These are phyloP conservation scores for Mycotypha africana DNA, from an alignment of 371 early-diverging fungal genomes.

Conservation along the genomic window DNA sequence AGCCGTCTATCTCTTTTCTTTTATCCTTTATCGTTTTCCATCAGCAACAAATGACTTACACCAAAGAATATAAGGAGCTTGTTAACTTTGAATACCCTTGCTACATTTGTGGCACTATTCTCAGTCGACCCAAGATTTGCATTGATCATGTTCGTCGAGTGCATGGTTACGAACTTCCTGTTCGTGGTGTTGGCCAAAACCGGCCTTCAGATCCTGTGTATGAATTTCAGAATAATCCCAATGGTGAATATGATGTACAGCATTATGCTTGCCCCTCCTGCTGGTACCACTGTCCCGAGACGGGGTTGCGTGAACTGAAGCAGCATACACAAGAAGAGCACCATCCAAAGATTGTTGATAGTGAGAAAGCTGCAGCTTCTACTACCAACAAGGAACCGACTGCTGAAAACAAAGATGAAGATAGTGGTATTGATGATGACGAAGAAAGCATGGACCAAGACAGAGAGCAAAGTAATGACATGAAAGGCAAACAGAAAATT, in stretches of 20 bases:
- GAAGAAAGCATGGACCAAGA: slow-evolving; percentile 6
- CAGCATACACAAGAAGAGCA: not conserved
- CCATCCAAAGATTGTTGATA: not conserved
- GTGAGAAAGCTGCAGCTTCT: not conserved
- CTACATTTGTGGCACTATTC: slow-evolving; percentile 4
- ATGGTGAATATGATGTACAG: not conserved
- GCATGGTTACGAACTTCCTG: slow-evolving; percentile 4
- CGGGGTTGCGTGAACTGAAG: not conserved
- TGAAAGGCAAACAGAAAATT: too few species aligned
- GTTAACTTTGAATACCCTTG: slow-evolving; percentile 4
- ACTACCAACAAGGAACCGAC: not conserved
- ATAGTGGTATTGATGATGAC: not conserved
- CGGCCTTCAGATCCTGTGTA: not conserved
- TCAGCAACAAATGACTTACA: too few species aligned
- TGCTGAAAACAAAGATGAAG: not conserved
- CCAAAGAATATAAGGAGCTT: not conserved
- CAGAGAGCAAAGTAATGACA: too few species aligned
- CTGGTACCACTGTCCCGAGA: slow-evolving; percentile 10
- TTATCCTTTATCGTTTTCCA: too few species aligned
- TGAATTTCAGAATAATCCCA: not conserved
- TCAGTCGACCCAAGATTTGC: not conserved
- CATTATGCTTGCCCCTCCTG: slow-evolving; percentile 12
- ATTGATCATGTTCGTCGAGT: slow-evolving; percentile 5
- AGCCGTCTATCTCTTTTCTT: too few species aligned
- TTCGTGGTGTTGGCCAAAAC: not conserved